These are phyloP conservation scores for Themeda triandra DNA, from an alignment of 176 grass and related monocot genomes.

Conservation along the genomic window DNA sequence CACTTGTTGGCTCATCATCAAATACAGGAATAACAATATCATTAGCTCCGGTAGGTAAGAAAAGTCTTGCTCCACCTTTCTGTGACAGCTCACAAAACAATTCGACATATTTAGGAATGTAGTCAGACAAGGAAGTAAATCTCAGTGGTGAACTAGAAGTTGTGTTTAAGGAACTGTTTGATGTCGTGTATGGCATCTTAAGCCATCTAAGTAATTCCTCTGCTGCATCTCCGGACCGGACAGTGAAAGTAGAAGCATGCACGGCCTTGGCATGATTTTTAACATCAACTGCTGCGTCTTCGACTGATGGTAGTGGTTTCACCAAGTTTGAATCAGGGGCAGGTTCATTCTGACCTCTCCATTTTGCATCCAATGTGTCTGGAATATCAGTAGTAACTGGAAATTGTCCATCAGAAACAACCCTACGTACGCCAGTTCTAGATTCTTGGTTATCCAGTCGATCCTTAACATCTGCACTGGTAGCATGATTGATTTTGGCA, in stretches of 20 bases:
- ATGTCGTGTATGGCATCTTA: constrained; percentile 66
- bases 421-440: constrained; percentile 40
- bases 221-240: constrained; percentile 49
- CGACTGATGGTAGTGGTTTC: constrained; percentile 35
- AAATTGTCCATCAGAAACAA: constrained; percentile 75
- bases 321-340: constrained; percentile 47
- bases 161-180: constrained; percentile 66
- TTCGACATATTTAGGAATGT: constrained; percentile 50
- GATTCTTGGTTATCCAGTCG: constrained; percentile 46
- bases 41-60: constrained; percentile 72
- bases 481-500: constrained; percentile 38
- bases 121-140: constrained; percentile 63
- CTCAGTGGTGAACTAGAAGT: constrained; percentile 47
- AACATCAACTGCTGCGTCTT: constrained; percentile 37
- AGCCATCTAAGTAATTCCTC: constrained; percentile 63
- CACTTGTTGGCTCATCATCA: constrained; percentile 95
- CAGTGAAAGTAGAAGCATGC: constrained; percentile 41
- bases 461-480: constrained; percentile 40
- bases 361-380: constrained; percentile 85
- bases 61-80: constrained; percentile 63
- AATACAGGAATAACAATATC: constrained; percentile 82
- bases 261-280: constrained; percentile 40
- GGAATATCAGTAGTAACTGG: constrained; percentile 61
- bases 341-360: constrained; percentile 72
- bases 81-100: constrained; percentile 70